Evolutionary conservation across 2,329 filamentous ascomycete species (phyloP).

Genomic region (Fusarium sp.): DNA sequence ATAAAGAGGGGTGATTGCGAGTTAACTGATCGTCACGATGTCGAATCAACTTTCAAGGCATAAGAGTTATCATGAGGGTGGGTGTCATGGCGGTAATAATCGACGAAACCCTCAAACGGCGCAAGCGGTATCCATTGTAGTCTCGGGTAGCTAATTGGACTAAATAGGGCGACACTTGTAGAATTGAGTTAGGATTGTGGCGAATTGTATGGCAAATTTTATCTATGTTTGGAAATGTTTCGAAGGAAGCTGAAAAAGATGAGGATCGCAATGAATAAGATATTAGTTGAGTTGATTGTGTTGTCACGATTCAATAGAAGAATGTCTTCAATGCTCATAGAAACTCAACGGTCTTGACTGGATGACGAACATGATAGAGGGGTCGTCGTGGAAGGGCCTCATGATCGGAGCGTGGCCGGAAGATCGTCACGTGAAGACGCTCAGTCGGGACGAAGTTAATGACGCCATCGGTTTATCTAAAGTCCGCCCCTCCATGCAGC

Average conservation of each 20-base stretch:
- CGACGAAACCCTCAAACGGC: slow-evolving; percentile 57
- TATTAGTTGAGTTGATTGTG: neutral
- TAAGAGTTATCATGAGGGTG: slow-evolving; percentile 63
- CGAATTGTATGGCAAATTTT: slow-evolving; percentile 20
- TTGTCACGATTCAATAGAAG: neutral
- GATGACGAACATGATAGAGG: slow-evolving; percentile 6
- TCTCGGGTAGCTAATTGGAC: slow-evolving; percentile 32
- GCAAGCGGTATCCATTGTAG: slow-evolving; percentile 41
- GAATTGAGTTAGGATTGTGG: slow-evolving; percentile 20
- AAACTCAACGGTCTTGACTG: slow-evolving; percentile 7
- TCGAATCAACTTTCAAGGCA: slow-evolving; percentile 43
- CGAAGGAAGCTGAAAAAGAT: neutral
- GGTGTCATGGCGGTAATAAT: slow-evolving; percentile 64
- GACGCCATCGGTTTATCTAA: slow-evolving; percentile 46
- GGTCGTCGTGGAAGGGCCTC: slow-evolving; percentile 16
- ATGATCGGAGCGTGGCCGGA: slow-evolving; percentile 29
- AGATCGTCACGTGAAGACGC: slow-evolving; percentile 7
- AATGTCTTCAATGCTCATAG: neutral
- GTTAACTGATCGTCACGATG: slow-evolving; percentile 3
- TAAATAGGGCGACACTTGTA: slow-evolving; percentile 14
- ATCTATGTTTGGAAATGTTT: neutral
- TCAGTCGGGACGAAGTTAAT: neutral
- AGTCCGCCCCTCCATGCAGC: slow-evolving; percentile 27
- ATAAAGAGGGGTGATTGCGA: neutral
- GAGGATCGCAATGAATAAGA: neutral